Percentiles rank a stretch among this genome's conserved stretches.
Evolutionary conservation across 345 rosid species (phyloP).

Genomic region (Populus pruinosa): DNA sequence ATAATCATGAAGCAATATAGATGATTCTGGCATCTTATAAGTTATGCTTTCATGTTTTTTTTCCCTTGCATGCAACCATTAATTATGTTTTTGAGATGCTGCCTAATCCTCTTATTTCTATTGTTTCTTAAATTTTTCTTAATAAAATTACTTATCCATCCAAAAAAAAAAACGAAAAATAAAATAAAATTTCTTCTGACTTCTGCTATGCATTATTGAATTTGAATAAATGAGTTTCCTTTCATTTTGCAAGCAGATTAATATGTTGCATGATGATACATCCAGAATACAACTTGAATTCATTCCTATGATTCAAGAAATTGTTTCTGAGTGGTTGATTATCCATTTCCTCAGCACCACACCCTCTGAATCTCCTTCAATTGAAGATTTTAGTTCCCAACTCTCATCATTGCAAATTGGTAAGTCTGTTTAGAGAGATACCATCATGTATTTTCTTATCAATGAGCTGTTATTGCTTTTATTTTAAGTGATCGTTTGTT

Average conservation of each 20-base stretch:
- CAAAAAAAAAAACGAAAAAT: too few species aligned
- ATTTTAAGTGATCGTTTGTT: neutral
- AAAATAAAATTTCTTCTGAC: neutral
- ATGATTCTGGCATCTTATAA: too few species aligned
- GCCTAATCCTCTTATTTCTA: neutral
- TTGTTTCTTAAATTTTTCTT: neutral
- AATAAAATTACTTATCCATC: too few species aligned
- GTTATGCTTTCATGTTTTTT: too few species aligned
- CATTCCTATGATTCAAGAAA: conserved; percentile 85
- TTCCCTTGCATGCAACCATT: too few species aligned
- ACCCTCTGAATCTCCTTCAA: conserved; percentile 66
- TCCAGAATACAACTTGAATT: conserved; percentile 73
- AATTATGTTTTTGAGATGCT: neutral
- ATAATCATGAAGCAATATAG: too few species aligned
- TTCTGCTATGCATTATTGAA: neutral
- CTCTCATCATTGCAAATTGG: conserved; percentile 90
- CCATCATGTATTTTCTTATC: neutral
- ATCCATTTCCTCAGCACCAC: conserved; percentile 64
- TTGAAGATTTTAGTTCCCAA: conserved; percentile 85
- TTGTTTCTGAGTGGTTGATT: conserved; percentile 78
- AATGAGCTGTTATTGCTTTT: neutral
- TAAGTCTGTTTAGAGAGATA: conserved; percentile 27
- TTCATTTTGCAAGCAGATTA: conserved; percentile 43
- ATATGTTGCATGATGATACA: conserved; percentile 62
- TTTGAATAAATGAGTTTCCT: neutral